phyloP scores from a whole-genome alignment of 192 early-diverging fungal species.

The Lobosporangium transversale region DNA sequence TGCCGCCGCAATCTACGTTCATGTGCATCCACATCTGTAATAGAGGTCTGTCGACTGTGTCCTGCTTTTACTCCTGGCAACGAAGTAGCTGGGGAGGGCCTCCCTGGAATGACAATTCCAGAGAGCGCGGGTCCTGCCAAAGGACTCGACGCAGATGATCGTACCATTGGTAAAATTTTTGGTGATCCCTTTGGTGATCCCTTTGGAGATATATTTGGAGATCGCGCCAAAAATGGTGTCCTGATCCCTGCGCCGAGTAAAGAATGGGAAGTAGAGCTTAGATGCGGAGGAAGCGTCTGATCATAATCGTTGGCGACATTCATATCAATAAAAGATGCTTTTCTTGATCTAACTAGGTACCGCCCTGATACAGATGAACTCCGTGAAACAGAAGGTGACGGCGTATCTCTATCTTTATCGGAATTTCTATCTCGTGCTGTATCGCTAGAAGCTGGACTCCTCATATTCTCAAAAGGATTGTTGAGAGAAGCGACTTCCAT shows the following conservation, averaged over 20 bases:
- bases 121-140: constrained; percentile 43
- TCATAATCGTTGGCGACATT: constrained; percentile 35
- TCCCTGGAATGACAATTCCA: constrained; percentile 26
- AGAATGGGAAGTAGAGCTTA: constrained; percentile 15
- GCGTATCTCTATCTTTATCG: constrained; percentile 43
- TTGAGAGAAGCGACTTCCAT: constrained; percentile 37
- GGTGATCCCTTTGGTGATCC: constrained; percentile 48
- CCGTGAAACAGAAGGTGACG: constrained; percentile 43
- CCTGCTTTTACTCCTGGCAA: constrained; percentile 20
- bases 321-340: constrained; percentile 51
- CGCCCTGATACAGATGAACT: constrained; percentile 50
- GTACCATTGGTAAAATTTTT: constrained; percentile 40
- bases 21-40: constrained; percentile 52
- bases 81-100: constrained; percentile 26
- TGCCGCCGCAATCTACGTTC: constrained; percentile 42
- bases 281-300: constrained; percentile 9
- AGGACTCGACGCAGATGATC: constrained; percentile 48
- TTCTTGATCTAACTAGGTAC: constrained; percentile 45
- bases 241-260: constrained; percentile 26
- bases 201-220: constrained; percentile 46
- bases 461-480: constrained; percentile 48
- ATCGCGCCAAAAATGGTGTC: constrained; percentile 40
- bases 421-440: constrained; percentile 36
- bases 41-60: constrained; percentile 40
- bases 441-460: constrained; percentile 40